Evolutionary conservation across 805 yeast species (phyloP), one percentile per base, ranked within the genome.

Genomic region (Teunomyces panamensis): DNA sequence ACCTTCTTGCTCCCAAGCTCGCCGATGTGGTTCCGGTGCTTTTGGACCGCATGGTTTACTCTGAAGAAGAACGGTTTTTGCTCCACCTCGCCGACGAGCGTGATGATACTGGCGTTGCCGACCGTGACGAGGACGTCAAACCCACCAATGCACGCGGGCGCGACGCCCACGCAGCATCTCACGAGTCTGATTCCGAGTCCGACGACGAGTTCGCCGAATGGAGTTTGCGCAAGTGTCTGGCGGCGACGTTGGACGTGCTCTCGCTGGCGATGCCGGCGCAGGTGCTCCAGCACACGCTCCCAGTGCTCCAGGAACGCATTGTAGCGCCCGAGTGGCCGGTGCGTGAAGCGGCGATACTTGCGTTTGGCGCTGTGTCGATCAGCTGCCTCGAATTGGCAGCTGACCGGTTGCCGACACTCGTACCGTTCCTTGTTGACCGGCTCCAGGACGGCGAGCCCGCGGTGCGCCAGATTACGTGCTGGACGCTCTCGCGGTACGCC

Each of bases 311-410:
- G 64, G 83, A 81, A 41, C 80, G 83, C 46, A 81, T 94, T 45
- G 77, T 78, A 7, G 79, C 89, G 3, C 69, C 74, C 3, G 80
- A 85, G 50, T 94, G 99, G 99, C 89, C 87, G 20, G 80, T 87
- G 7, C 79, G 97, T 50, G 99, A 94, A 65, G 94, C 97, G 5
- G 84, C 97, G 1, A 91, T 94, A 26, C 73, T 94, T 42, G 97
- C 98, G 1, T 78, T 94, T 60, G 99, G 99, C 52, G 98, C 98
- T 27, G 84, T 92, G 59, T 88, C 96, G 32, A 91, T 86, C 56
- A 95, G 96, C 54, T 90, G 96, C 55, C 73, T 85, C 41, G 88
- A 85, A 47, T 75, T 79, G 45, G 83, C 90, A 4, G 67, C 83
- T 16, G 81, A 80, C 35, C 87, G 87, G 56, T 71, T 94, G 35